A percentile compares a stretch with the other conserved stretches of the same genome.
Evolutionary conservation across 371 early-diverging fungal genomes (phyloP).

Genomic region (Apophysomyces ossiformis): DNA sequence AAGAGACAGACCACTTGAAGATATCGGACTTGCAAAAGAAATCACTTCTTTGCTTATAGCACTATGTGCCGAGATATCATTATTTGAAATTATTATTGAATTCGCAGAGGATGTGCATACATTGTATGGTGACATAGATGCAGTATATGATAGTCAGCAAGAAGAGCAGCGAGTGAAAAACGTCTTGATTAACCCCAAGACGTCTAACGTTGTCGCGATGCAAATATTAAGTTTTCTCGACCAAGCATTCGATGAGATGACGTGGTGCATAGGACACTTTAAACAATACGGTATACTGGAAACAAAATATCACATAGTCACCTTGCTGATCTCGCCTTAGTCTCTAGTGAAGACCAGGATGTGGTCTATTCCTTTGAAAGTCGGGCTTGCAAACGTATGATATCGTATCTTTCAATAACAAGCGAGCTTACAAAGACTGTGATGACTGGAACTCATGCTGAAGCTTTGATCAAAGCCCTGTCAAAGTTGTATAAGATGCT

Average conservation of each 20-base stretch:
- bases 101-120: slow-evolving; percentile 42
- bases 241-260: slow-evolving; percentile 45
- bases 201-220: slow-evolving; percentile 24
- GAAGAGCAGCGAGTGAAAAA: slow-evolving; percentile 24
- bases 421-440: slow-evolving; percentile 40
- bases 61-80: slow-evolving; percentile 28
- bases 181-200: slow-evolving; percentile 45
- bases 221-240: slow-evolving; percentile 46
- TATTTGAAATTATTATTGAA: slow-evolving; percentile 35
- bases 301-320: background rate
- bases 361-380: slow-evolving; percentile 32
- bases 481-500: slow-evolving; percentile 47
- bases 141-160: background rate
- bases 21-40: slow-evolving; percentile 34
- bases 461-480: slow-evolving; percentile 46
- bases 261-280: slow-evolving; percentile 47
- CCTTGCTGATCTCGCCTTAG: background rate
- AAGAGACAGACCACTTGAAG: slow-evolving; percentile 47
- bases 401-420: slow-evolving; percentile 25
- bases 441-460: slow-evolving; percentile 38
- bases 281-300: slow-evolving; percentile 30
- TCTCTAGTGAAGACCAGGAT: slow-evolving; percentile 11
- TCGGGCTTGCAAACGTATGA: slow-evolving; percentile 31
- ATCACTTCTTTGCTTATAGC: slow-evolving; percentile 34
- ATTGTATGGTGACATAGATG: slow-evolving; percentile 38